Percentiles rank a stretch among this genome's conserved stretches.
Conservation (phyloP, 2,329 filamentous ascomycete genomes). For the Cladosporium sp. region DNA sequence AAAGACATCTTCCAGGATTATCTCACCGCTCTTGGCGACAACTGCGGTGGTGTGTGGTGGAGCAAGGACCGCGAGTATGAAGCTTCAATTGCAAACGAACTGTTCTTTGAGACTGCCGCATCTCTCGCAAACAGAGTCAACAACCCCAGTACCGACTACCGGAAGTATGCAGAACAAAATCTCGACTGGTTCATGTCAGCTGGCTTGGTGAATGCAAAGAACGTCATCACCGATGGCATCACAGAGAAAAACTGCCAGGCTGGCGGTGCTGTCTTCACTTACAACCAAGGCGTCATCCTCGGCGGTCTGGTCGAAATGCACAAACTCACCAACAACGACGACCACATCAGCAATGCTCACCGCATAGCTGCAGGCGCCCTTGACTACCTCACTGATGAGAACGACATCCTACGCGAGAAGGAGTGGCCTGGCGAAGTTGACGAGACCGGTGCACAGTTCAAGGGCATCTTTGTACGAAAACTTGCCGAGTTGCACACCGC, state of each 20-base stretch:
- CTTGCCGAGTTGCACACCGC: constrained; percentile 53
- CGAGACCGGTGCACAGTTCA: constrained; percentile 58
- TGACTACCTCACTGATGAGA: constrained; percentile 30
- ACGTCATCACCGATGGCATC: constrained; percentile 46
- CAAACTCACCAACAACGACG: constrained; percentile 32
- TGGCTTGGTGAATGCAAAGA: constrained; percentile 45
- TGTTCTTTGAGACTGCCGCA: constrained; percentile 51
- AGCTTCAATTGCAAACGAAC: constrained; percentile 52
- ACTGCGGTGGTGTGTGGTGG: constrained; percentile 44
- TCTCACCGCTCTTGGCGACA: constrained; percentile 35
- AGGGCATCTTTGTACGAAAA: constrained; percentile 67
- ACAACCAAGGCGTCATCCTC: constrained; percentile 61
- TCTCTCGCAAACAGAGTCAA: constrained; percentile 50
- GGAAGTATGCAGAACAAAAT: constrained; percentile 43
- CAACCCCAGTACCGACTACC: constrained; percentile 36
- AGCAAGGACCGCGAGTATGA: constrained; percentile 39
- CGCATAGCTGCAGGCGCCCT: constrained; percentile 37
- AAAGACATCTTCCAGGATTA: constrained; percentile 45
- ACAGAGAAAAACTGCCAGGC: constrained; percentile 41
- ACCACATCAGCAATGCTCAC: constrained; percentile 31
- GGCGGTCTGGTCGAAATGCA: constrained; percentile 53
- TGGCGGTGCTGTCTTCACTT: constrained; percentile 43
- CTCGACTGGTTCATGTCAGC: constrained; percentile 49
- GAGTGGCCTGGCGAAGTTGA: constrained; percentile 26
- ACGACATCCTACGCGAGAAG: constrained; percentile 37